These are phyloP conservation scores for Lactarius sanguifluus DNA, from an alignment of 768 basidiomycete genomes.

Conservation along the genomic window DNA sequence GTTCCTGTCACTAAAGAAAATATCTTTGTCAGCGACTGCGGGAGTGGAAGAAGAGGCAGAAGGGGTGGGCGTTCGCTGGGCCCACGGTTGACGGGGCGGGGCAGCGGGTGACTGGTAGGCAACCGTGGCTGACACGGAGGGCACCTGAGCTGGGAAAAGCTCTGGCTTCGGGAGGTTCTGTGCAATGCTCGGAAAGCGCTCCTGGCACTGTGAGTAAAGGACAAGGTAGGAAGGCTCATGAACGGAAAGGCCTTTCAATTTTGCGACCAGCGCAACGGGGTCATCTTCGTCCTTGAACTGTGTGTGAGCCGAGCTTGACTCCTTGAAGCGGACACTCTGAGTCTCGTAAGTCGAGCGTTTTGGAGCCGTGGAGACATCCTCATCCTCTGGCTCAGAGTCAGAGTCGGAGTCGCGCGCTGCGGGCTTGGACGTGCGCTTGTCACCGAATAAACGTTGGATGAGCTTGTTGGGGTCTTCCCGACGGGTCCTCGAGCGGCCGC, in stretches of 20 bases:
- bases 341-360: background rate
- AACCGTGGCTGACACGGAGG: fast-evolving
- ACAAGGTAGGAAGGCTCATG: background rate
- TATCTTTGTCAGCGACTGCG: background rate
- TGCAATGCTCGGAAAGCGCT: background rate
- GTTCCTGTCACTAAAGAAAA: background rate
- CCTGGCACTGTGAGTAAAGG: background rate
- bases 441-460: background rate
- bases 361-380: too few species aligned
- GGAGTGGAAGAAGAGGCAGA: background rate
- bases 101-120: background rate
- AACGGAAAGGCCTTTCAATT: background rate
- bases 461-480: background rate
- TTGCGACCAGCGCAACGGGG: background rate
- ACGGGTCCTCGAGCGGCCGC: background rate
- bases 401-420: background rate
- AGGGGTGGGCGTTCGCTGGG: too few species aligned
- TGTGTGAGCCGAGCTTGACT: too few species aligned
- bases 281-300: background rate
- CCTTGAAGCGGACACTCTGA: background rate
- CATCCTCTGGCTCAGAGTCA: too few species aligned
- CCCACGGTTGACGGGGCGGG: background rate
- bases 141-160: background rate
- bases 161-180: background rate
- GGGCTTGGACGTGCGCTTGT: background rate